Base-by-base conservation (phyloP, 192 early-diverging fungal genomes). In the Gaertneriomyces sp. region DNA sequence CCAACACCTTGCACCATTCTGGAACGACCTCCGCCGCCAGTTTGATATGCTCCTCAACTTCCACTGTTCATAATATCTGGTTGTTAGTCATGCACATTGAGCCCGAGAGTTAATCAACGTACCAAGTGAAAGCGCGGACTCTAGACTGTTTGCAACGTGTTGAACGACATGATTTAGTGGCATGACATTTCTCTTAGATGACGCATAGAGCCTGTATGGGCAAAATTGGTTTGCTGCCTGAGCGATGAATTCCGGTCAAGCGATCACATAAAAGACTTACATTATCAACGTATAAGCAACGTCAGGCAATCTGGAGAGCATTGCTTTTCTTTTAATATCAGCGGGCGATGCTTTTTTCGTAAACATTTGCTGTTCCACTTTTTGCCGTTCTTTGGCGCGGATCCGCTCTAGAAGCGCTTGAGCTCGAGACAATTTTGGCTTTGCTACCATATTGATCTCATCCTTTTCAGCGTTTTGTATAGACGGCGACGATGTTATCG, bases 341-440 rank as follows among this genome's bases (percentile, higher is more conserved):
- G 52, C 53, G 9, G 74, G 55, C 38, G 69, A 50, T 39, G 44
- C 45, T 20, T 76, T 71, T 17, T 42, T 53, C 7, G 19, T 20
- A 42, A 53, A 58, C 66, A 72, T 57, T 12, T 52, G 54, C 3
- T 14, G 19, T 45, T 71, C 74, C 7, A 52, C 44, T 47, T 42
- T 58, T 58, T 68, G 63, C 1, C 60, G 53, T 61, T 72, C 75
- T 12, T 62, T 64, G 33, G 63, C 75, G 11, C 70, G 60, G 52
- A 76, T 69, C 70, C 74, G 45, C 58, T 70, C 68, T 0, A 75
- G 56, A 8, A 75, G 44, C 4, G 68, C 74, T 1, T 68, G 56
- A 12, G 74, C 62, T 38, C 65, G 42, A 17, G 71, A 62, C 25
- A 33, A 33, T 52, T 61, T 72, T 42, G 58, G 58, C 33, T 60